Base-by-base conservation (phyloP, 2,329 filamentous ascomycete species). In the Nothophoma quercina region DNA sequence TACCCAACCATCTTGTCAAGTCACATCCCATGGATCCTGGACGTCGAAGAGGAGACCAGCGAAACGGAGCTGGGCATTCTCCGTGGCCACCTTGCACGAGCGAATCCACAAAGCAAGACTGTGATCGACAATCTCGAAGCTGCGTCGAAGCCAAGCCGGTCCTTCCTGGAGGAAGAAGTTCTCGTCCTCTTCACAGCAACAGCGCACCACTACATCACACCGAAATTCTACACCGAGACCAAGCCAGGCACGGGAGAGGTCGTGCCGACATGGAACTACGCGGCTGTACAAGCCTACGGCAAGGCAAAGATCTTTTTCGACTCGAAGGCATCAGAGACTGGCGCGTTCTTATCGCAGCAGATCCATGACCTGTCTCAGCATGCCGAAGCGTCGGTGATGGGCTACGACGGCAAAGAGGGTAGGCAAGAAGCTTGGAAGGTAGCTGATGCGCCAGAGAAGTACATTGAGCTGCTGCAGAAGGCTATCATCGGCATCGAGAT, bases 241-340 rank as follows among this genome's bases (percentile, higher is more conserved):
- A 89, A 89, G 65, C 86, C 85, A 0, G 67, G 63, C 0, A 85
- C 81, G 0, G 86, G 81, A 9, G 89, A 89, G 60, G 86, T 88
- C 0, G 87, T 88, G 5, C 86, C 86, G 0, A 90, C 87, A 0
- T 89, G 87, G 87, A 86, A 90, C 69, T 90, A 89, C 61, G 77
- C 84, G 0, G 85, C 86, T 0, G 86, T 81, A 0, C 85, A 89
- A 69, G 84, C 78, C 0, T 88, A 88, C 59, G 87, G 87, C 1
- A 78, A 70, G 1, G 82, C 83, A 1, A 81, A 56, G 0, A 71
- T 88, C 4, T 81, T 87, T 6, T 80, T 74, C 50, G 81, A 88
- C 49, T 63, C 79, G 5, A 77, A 77, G 36, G 67, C 77, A 0
- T 62, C 72, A 0, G 76, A 79, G 18, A 83, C 83, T 0, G 63